Evolutionary conservation across 1,284 basidiomycete species (phyloP), one percentile per base, ranked within the genome.

Genomic region (Marasmius tenuissimus): DNA sequence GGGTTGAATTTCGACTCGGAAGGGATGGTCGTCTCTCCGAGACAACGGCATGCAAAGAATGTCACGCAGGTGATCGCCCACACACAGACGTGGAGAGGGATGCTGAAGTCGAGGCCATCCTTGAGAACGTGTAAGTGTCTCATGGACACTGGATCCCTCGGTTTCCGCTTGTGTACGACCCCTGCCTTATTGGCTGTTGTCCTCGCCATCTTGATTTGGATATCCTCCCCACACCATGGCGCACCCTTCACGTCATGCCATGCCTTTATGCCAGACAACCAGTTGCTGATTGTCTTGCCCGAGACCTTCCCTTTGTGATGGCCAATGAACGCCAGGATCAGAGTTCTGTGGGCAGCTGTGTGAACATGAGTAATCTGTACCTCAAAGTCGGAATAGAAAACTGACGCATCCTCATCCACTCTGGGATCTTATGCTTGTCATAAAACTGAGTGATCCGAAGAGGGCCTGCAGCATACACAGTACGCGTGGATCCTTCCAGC

Each of bases 361-460:
- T 42, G n/a, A 42, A 42, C 3, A 42, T 2, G 40, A 42, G 40
- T 12, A 6, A 42, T n/a, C n/a, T n/a, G n/a, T n/a, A n/a, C n/a
- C 2, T 42, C 12, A 42, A n/a, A 42, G n/a, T n/a, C n/a, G n/a
- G 2, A n/a, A n/a, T 42, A 42, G 40, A 6, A 6, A n/a, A 42
- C n/a, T 14, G 12, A 0, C 76, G 78, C 74, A 78, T 76, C 3
- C 73, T 67, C 0, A 6, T 10, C 0, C 59, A 50, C 52, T 79
- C 75, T 1, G 64, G 45, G 4, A 78, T 68, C 0, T 49, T 22
- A n/a, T 60, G 45, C 0, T 60, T 35, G 66, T 79, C 72, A 56
- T 76, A 78, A 59, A 73, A 77, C 55, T 77, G 71, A 1, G 67
- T 65, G 59, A 76, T 79, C 0, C 70, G 66, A 0, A 76, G 68